Percentiles rank a stretch among this genome's conserved stretches.
Evolutionary conservation across 345 rosid genomes (phyloP).

Genomic region (Schrenkiella parvula): DNA sequence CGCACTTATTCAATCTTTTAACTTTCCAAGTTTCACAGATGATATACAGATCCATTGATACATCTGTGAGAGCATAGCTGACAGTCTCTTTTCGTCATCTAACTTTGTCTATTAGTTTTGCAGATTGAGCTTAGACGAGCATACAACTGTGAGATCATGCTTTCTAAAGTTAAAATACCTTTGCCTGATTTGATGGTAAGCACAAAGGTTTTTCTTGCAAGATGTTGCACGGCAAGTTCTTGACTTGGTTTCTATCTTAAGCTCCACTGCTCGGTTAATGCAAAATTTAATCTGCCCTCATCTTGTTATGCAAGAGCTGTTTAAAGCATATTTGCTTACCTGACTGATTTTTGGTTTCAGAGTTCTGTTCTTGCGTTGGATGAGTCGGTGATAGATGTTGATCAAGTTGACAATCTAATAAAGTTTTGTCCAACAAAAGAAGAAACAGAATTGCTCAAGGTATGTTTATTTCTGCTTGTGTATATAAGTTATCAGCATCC

Average conservation of each 20-base stretch:
- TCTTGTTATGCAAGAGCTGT: constrained; percentile 17
- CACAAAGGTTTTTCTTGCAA: background rate
- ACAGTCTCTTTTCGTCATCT: constrained; percentile 24
- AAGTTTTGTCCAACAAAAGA: constrained; percentile 89
- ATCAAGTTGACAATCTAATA: constrained; percentile 79
- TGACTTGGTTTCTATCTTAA: background rate
- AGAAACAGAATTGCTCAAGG: constrained; percentile 73
- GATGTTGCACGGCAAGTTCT: constrained; percentile 6
- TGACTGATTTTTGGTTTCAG: constrained; percentile 41
- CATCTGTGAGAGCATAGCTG: background rate
- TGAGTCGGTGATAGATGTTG: constrained; percentile 66
- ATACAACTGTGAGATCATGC: constrained; percentile 86
- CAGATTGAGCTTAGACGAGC: constrained; percentile 86
- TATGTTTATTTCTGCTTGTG: constrained; percentile 25
- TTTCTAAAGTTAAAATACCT: constrained; percentile 77
- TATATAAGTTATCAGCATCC: background rate
- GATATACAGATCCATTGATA: background rate
- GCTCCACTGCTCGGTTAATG: background rate
- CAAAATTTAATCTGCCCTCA: background rate
- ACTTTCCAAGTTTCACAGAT: background rate
- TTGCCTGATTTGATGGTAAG: constrained; percentile 73
- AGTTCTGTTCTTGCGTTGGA: constrained; percentile 72
- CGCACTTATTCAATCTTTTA: background rate
- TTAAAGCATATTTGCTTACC: constrained; percentile 14
- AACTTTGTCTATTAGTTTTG: constrained; percentile 35